Conservation (phyloP, 441 rosid genomes). For the Kokia cookei region DNA sequence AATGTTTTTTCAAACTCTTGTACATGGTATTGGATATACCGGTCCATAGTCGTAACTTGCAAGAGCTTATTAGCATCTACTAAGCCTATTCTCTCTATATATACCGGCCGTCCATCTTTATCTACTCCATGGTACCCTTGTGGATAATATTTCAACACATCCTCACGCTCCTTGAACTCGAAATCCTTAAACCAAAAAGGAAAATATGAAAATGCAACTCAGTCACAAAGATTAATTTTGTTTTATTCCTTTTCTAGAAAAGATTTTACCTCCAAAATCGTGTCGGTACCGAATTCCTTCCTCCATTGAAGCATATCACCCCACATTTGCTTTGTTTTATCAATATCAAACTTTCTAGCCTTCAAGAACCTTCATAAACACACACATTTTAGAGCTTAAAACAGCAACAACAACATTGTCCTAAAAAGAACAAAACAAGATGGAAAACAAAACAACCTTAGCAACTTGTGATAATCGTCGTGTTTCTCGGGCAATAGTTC, state of each 20-base stretch:
- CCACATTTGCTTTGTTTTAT: constrained; percentile 87
- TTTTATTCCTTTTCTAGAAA: too few relatives aligned
- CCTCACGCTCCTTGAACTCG: constrained; percentile 51
- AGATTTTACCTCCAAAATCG: constrained; percentile 44
- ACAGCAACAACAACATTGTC: neutral
- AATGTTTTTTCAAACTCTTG: constrained; percentile 80
- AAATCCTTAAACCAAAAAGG: constrained; percentile 41
- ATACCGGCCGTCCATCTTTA: constrained; percentile 83
- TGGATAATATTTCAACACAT: constrained; percentile 65
- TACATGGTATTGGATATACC: constrained; percentile 77
- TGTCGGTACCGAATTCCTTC: constrained; percentile 70
- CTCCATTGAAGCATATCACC: constrained; percentile 79
- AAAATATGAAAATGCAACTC: neutral
- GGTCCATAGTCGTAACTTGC: constrained; percentile 82
- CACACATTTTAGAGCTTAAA: too few relatives aligned
- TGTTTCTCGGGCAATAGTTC: constrained; percentile 63
- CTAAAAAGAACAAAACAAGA: neutral
- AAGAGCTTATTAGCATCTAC: constrained; percentile 73
- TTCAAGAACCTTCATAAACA: constrained; percentile 48
- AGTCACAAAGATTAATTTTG: neutral
- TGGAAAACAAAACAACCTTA: constrained; percentile 37
- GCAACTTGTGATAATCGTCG: constrained; percentile 80
- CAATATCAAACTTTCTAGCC: constrained; percentile 80
- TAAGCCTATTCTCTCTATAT: constrained; percentile 71
- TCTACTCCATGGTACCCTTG: constrained; percentile 92